Conservation (phyloP, 2,329 filamentous ascomycete genomes). For the Tympanopsis confertula region DNA sequence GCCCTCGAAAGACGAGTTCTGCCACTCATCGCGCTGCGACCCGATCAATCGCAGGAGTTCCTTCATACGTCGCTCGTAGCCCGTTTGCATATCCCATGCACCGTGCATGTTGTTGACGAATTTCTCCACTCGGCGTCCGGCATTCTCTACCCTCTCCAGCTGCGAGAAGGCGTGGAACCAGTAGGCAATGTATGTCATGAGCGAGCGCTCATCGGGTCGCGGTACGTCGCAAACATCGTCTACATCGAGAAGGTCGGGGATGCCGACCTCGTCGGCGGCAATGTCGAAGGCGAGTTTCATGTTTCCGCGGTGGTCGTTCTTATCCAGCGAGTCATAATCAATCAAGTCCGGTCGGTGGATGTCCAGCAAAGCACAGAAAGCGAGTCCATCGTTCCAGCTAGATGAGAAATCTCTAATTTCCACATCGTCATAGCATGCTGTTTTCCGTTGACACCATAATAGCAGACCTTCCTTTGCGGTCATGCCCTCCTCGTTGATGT, state of each 20-base stretch:
- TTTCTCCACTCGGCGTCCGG: constrained; percentile 89
- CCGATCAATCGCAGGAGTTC: constrained; percentile 66
- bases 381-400: constrained; percentile 95
- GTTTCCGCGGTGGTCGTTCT: constrained; percentile 85
- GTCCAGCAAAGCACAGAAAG: constrained; percentile 90
- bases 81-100: constrained; percentile 98
- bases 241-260: constrained; percentile 87
- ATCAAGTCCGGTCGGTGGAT: constrained; percentile 96
- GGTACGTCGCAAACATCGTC: constrained; percentile 96
- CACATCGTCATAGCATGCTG: constrained; percentile 94
- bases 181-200: constrained; percentile 99
- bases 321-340: constrained; percentile 90
- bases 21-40: constrained; percentile 66
- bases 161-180: constrained; percentile 99
- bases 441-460: constrained; percentile 96
- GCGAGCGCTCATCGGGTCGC: constrained; percentile 85
- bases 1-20: constrained; percentile 71
- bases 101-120: constrained; percentile 98
- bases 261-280: constrained; percentile 89
- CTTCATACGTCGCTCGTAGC: constrained; percentile 83
- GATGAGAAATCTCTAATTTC: constrained; percentile 87
- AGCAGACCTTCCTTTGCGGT: constrained; percentile 92
- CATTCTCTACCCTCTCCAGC: constrained; percentile 97
- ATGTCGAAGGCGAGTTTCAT: constrained; percentile 98
- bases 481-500: constrained; percentile 96